Evolutionary conservation across 352 stramenopile genomes (phyloP).

Genomic region (Phytophthora agathidicida): DNA sequence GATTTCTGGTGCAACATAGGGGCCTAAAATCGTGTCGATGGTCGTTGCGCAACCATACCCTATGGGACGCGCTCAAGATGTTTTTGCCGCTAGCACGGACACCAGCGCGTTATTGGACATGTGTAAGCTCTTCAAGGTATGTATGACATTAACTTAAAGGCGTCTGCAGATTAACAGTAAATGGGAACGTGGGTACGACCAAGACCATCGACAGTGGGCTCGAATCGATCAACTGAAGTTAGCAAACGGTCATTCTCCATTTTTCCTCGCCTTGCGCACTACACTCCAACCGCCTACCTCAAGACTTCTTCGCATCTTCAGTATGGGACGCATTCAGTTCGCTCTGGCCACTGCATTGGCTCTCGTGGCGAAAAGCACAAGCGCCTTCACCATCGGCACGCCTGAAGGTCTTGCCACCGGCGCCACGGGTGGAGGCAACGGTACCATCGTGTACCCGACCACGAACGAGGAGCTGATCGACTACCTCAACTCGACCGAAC

Average conservation of each 20-base stretch:
- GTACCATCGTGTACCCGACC: constrained; percentile 32
- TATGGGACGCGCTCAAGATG: too few relatives aligned
- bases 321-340: constrained; percentile 14
- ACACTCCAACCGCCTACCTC: neutral
- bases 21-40: too few relatives aligned
- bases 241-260: constrained; percentile 14
- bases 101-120: too few relatives aligned
- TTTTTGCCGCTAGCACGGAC: neutral
- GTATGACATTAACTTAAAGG: too few relatives aligned
- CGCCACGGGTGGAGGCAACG: constrained; percentile 35
- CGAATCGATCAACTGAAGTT: neutral
- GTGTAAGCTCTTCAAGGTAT: too few relatives aligned
- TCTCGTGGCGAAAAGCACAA: constrained; percentile 8
- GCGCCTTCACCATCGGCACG: constrained; percentile 21
- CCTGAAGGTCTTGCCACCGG: constrained; percentile 29
- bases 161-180: too few relatives aligned
- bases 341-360: constrained; percentile 6
- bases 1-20: neutral
- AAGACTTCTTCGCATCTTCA: neutral
- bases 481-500: constrained; percentile 25
- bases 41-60: too few relatives aligned
- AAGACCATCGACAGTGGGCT: neutral
- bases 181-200: too few relatives aligned
- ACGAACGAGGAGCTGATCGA: constrained; percentile 31
- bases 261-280: constrained; percentile 19